Conservation (phyloP, 176 grass and related monocot species). For the Alopecurus myosuroides region DNA sequence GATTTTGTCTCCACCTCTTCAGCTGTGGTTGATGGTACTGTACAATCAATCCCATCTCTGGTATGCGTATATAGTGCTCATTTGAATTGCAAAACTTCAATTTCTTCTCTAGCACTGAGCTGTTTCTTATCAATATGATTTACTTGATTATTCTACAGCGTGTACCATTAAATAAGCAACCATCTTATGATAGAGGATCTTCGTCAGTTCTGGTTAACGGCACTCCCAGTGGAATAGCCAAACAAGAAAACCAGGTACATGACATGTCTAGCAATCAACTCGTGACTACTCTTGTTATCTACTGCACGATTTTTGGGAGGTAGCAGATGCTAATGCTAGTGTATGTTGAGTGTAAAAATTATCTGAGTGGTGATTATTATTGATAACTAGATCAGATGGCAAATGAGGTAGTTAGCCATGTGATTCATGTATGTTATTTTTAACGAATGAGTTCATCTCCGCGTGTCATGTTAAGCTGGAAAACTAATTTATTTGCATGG, state of each 20-base stretch:
- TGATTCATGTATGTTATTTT: neutral
- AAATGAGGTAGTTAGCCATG: slow-evolving; percentile 24
- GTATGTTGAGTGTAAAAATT: slow-evolving; percentile 27
- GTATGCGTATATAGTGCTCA: slow-evolving; percentile 37
- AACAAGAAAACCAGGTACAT: slow-evolving; percentile 71
- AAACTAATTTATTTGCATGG: neutral
- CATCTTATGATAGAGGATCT: slow-evolving; percentile 45
- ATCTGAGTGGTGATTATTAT: slow-evolving; percentile 41
- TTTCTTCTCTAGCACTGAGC: neutral
- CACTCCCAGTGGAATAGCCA: slow-evolving; percentile 28
- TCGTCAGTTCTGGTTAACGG: slow-evolving; percentile 52
- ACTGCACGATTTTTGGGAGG: slow-evolving; percentile 29
- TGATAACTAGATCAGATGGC: slow-evolving; percentile 26
- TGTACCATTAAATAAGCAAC: slow-evolving; percentile 53
- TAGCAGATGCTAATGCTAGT: slow-evolving; percentile 43
- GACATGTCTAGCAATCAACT: slow-evolving; percentile 23
- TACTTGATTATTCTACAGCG: slow-evolving; percentile 31
- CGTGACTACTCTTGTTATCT: slow-evolving; percentile 36
- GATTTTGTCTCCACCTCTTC: slow-evolving; percentile 63
- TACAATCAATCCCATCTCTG: slow-evolving; percentile 50
- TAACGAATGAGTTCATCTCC: slow-evolving; percentile 19
- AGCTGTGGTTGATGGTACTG: slow-evolving; percentile 55
- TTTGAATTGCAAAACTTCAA: slow-evolving; percentile 17
- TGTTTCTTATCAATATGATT: slow-evolving; percentile 11
- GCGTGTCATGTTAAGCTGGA: neutral